Base-by-base conservation (phyloP, 192 early-diverging fungal genomes). In the Rhizophagus prolifer region DNA sequence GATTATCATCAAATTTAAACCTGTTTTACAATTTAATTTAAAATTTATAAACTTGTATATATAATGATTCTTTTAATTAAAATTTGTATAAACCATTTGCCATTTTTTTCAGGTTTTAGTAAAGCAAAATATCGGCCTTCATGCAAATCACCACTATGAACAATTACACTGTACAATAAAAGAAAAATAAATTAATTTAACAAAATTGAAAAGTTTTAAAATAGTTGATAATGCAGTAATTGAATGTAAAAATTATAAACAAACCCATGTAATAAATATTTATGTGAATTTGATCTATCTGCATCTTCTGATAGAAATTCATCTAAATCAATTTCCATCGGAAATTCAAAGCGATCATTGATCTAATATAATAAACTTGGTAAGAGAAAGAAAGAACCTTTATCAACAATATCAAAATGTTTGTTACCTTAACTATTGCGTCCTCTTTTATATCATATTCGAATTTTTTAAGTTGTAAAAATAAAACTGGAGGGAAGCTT, bases 341-440 rank as follows among this genome's bases (percentile, higher is more conserved):
- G 95, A 82, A 96, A 99, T 83, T 97, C 96, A 81, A 96, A 91
- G n/a, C 96, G 90, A 81, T 97, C 96, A 84, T 98, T 98, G 82
- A 96, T 97, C 87, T 76, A 31, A 31, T n/a, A 36, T 38, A 38
- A n/a, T n/a, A n/a, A n/a, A n/a, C n/a, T n/a, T n/a, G n/a, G n/a
- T n/a, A n/a, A n/a, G n/a, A n/a, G n/a, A n/a, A n/a, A n/a, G n/a
- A n/a, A n/a, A n/a, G n/a, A n/a, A n/a, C n/a, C n/a, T n/a, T n/a
- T n/a, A n/a, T n/a, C n/a, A n/a, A n/a, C n/a, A n/a, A n/a, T n/a
- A n/a, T n/a, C n/a, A n/a, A n/a, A n/a, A n/a, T n/a, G n/a, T n/a
- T n/a, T 38, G 6, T 38, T 82, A 91, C 90, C 82, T 98, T 98
- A 76, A 98, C 92, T 90, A 95, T 94, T 7, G 85, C 85, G 79